These are phyloP conservation scores for Xylariaceae sp. DNA, from an alignment of 2,329 filamentous ascomycete genomes.

Conservation along the genomic window DNA sequence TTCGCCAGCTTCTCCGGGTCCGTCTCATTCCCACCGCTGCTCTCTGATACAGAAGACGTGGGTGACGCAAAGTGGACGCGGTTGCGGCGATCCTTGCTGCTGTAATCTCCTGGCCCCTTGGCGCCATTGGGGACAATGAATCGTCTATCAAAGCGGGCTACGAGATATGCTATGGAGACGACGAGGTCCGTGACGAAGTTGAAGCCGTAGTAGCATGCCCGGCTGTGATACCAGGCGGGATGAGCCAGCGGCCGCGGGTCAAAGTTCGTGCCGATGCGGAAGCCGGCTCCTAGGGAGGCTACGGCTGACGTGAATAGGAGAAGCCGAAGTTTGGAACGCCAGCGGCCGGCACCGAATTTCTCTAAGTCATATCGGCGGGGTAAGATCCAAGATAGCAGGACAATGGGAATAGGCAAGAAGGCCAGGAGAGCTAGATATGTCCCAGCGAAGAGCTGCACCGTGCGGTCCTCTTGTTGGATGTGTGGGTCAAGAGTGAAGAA, in stretches of 20 bases:
- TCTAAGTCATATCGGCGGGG: constrained; percentile 44
- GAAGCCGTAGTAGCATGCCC: constrained; percentile 74
- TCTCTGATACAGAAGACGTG: constrained; percentile 2
- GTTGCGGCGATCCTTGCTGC: constrained; percentile 10
- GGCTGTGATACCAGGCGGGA: constrained; percentile 67
- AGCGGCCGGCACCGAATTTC: constrained; percentile 63
- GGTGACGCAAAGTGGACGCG: too few species aligned
- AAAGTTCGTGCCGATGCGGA: constrained; percentile 60
- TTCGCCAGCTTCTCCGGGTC: constrained; percentile 11
- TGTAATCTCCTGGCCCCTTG: constrained; percentile 52
- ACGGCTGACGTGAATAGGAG: constrained; percentile 56
- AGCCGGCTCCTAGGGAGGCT: constrained; percentile 65
- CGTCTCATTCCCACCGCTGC: constrained; percentile 4
- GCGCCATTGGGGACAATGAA: constrained; percentile 73
- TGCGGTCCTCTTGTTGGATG: constrained; percentile 50
- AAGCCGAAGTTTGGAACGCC: constrained; percentile 63
- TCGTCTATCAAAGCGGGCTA: constrained; percentile 66
- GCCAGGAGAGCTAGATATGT: constrained; percentile 60
- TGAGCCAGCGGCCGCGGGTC: constrained; percentile 43
- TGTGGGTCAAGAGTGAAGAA: constrained; percentile 61
- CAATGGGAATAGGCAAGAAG: constrained; percentile 48
- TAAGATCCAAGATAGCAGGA: constrained; percentile 47
- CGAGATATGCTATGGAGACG: constrained; percentile 63
- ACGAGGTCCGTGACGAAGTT: constrained; percentile 72
- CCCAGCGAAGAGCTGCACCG: constrained; percentile 59